Base-by-base conservation (phyloP, 345 rosid species). In the Bruguiera sexangula region DNA sequence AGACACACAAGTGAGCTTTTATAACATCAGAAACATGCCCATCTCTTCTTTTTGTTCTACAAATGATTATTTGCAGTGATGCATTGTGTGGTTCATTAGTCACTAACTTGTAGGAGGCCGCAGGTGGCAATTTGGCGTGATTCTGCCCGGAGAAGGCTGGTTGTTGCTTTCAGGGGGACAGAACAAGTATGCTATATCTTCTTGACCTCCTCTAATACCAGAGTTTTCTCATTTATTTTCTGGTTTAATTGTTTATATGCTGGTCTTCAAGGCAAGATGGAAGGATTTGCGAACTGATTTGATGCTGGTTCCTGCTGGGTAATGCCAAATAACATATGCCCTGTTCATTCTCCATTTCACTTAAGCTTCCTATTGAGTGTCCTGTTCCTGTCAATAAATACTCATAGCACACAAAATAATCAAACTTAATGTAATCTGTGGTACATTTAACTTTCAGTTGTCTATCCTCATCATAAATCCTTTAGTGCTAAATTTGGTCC, bases 51-150 rank as follows among this genome's bases (percentile, higher is more conserved):
- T 2, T 63, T 54, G 73, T 67, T 62, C 31, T 18, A 9, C 21
- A 37, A 63, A 55, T 63, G 50, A 68, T 63, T 69, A 19, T 67
- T 50, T 30, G 48, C 22, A 60, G 48, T 54, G 26, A 70, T 31
- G 13, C 26, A 13, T 63, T 53, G 62, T 13, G 10, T 26, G 21
- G 65, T 59, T 24, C 66, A 24, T 68, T 71, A 63, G 57, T 73
- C 66, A 77, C 73, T 76, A 43, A 85, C 64, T 69, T 60, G 30
- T 68, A 50, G 65, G 53, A 66, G 68, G 48, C 69, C 73, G 59
- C 84, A 94, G 98, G 91, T 87, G 66, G 98, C 98, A 76, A 85
- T 94, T 70, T 94, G 98, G 98, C 97, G 93, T 74, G 98, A 94
- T 79, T 80, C 82, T 69, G 86, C 85, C 63, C 78, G 91, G 75